Percentiles rank a stretch among this genome's conserved stretches.
Conservation (phyloP, 768 basidiomycete genomes). For the Leccinum obscurum region DNA sequence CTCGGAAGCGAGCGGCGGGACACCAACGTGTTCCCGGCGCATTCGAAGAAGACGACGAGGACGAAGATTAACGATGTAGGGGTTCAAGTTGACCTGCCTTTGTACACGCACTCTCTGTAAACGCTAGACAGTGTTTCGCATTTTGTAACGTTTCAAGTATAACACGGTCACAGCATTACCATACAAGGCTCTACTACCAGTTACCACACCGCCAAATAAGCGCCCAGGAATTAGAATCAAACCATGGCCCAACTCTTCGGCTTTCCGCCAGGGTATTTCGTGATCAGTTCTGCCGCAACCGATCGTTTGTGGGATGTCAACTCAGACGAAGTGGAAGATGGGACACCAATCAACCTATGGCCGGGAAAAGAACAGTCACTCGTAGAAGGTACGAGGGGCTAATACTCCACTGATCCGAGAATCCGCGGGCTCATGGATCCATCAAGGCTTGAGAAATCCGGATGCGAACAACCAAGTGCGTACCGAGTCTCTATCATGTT, state of each 20-base stretch:
- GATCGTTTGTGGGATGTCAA: conserved; percentile 38
- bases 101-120: not conserved
- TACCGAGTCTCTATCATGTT: not conserved
- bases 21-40: conserved; percentile 28
- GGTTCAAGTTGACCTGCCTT: not conserved
- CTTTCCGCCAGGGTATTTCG: conserved; percentile 42
- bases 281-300: conserved; percentile 38
- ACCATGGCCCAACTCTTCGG: conserved; percentile 30
- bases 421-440: conserved; percentile 14
- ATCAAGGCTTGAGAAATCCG: conserved; percentile 62
- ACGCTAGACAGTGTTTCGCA: too few relatives aligned
- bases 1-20: conserved; percentile 11
- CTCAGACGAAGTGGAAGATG: conserved; percentile 36
- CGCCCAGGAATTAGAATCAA: not conserved
- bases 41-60: conserved; percentile 26
- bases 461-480: conserved; percentile 73
- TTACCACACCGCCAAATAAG: not conserved
- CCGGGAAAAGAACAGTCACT: conserved; percentile 73
- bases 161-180: not conserved
- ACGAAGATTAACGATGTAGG: conserved; percentile 13
- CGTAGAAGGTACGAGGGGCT: conserved; percentile 64
- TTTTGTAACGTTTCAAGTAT: too few relatives aligned
- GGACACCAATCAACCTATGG: conserved; percentile 58
- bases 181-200: not conserved
- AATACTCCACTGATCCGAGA: not conserved